Evolutionary conservation across 495 filamentous ascomycete species (phyloP), one percentile per base, ranked within the genome.

Genomic region (Elasticomyces elasticus): DNA sequence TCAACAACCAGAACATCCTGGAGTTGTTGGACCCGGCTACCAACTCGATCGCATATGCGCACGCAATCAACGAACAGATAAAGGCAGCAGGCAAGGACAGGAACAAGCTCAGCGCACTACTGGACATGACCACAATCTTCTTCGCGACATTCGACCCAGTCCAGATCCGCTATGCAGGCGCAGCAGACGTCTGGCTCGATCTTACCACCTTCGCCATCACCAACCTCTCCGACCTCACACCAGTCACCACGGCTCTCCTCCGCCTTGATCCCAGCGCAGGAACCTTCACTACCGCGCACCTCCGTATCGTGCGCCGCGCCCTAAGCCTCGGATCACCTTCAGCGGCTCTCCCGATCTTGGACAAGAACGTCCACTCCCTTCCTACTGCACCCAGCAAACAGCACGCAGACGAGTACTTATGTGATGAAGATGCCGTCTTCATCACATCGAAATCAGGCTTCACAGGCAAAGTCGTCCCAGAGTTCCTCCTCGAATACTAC

Each of bases 401-500:
- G 15, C 25, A 60, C 15, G 59, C 67, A n/a, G 62, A 62, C 30
- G 60, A 60, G 5, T 47, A 57, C 2, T 51, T 59, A 5, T 60
- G 64, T 44, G 60, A 64, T 20, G 64, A 65, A 65, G 38, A 37
- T 46, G 7, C 59, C 57, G 52, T 65, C 11, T 86, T 79, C 60
- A 76, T 89, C 15, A 80, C 77, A 1, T 56, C 69, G 20, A 62
- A 72, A 1, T 76, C 78, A 1, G 81, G 79, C 2, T 70, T 91
- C 43, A 80, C 82, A 10, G 12, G 12, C 6, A 60, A 73, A 27
- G 48, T 94, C 19, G 76, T 70, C 17, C 68, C 76, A 52, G 68
- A 72, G 43, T 73, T 81, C 38, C 74, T 90, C 41, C 67, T 94
- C 22, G 79, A 84, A 58, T 96, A 94, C 68, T 89, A 89, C 59